Evolutionary conservation across 148 eudicot species (phyloP).

Genomic region (Hydrangea macrophylla): DNA sequence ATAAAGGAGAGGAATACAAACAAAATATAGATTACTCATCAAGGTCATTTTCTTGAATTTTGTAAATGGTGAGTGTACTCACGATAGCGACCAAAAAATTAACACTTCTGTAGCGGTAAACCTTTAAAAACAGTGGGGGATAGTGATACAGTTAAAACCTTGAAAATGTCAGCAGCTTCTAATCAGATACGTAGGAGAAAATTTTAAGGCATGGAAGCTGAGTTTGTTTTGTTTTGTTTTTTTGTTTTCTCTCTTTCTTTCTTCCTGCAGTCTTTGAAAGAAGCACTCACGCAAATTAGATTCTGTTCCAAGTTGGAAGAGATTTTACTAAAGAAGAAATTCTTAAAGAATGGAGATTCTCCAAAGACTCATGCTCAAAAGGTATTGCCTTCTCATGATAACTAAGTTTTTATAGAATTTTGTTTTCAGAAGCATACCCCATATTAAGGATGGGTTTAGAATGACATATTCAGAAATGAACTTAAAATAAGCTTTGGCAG

Average conservation of each 20-base stretch:
- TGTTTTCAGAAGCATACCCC: background rate
- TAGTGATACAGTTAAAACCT: background rate
- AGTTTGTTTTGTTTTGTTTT: background rate
- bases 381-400: constrained; percentile 22
- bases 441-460: no score
- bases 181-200: background rate
- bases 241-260: no score
- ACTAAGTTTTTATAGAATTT: background rate
- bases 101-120: background rate
- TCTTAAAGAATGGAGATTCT: constrained; percentile 45
- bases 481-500: no score
- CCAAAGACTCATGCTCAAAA: constrained; percentile 44
- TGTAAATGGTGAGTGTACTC: background rate
- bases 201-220: background rate
- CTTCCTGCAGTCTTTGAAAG: constrained; percentile 43
- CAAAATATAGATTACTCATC: no score
- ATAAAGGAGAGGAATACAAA: no score
- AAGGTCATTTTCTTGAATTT: no score
- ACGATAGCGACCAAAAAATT: background rate
- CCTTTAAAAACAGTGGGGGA: background rate
- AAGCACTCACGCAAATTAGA: constrained; percentile 38
- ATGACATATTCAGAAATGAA: no score
- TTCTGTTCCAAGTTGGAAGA: constrained; percentile 49
- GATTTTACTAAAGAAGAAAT: constrained; percentile 45
- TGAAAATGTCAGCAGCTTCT: no score